phyloP scores from a whole-genome alignment of 768 basidiomycete genomes.

The Boletus sensibilis region DNA sequence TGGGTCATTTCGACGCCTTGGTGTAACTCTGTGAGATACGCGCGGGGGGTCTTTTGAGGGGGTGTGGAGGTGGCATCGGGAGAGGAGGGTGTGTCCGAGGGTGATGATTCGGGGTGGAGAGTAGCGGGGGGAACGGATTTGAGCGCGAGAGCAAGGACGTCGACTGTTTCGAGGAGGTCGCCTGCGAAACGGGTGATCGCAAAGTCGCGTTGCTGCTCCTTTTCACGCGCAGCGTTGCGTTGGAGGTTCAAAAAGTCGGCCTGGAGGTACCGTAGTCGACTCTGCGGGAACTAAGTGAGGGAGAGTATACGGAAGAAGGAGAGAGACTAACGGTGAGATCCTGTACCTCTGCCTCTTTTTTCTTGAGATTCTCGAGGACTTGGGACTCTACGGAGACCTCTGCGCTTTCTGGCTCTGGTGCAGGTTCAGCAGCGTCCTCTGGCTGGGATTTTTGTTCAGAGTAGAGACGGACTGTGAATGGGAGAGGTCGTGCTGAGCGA shows the following conservation, averaged over 20 bases:
- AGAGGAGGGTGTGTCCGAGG: constrained; percentile 25
- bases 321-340: constrained; percentile 72
- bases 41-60: constrained; percentile 51
- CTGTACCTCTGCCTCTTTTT: constrained; percentile 76
- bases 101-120: constrained; percentile 32
- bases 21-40: constrained; percentile 69
- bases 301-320: not conserved
- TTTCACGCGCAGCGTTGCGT: constrained; percentile 87
- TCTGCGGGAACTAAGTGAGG: constrained; percentile 43
- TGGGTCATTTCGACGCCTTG: constrained; percentile 92
- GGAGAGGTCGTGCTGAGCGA: constrained; percentile 36
- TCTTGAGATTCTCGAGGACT: constrained; percentile 59
- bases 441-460: constrained; percentile 51
- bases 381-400: constrained; percentile 38
- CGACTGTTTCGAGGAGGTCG: constrained; percentile 88
- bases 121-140: constrained; percentile 67
- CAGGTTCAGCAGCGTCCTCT: constrained; percentile 11
- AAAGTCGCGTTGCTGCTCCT: constrained; percentile 89
- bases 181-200: constrained; percentile 89
- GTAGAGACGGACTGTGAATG: constrained; percentile 46
- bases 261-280: constrained; percentile 85
- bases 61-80: constrained; percentile 33
- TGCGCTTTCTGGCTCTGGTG: constrained; percentile 20
- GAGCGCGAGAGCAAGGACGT: constrained; percentile 83
- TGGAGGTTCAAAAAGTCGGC: constrained; percentile 97